Base-by-base conservation (phyloP, 1,284 basidiomycete species). In the Rhodotorula sp. region DNA sequence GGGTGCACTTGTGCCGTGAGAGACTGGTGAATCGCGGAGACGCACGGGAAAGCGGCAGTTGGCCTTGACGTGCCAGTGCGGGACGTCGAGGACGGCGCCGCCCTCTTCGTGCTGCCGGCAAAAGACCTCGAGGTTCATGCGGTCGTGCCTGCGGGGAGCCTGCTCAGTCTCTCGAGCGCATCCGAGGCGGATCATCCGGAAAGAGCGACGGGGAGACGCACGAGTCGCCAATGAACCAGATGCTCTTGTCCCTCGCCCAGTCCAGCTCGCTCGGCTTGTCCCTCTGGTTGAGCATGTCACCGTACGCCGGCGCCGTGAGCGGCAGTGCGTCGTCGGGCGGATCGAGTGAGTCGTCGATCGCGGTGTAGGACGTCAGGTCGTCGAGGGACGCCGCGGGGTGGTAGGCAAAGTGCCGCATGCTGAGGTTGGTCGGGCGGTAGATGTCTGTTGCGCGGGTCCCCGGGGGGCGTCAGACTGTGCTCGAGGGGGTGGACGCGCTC, bases 41-140 rank as follows among this genome's bases (percentile, higher is more conserved):
- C 60, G 49, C 19, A 52, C 60, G 16, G 61, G 53, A 4, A 63
- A 34, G 44, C 52, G 61, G 42, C 61, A 63, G 53, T 63, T 45
- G 44, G 61, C 61, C 27, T 63, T 63, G 61, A 63, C 46, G 27
- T 63, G 61, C 27, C 44, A 63, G 23, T 63, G 61, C 23, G 61
- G 61, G 9, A 63, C 53, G 42, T 44, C 27, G 25, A 63, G 52
- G 1, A 46, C n/a, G 0, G 61, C 53, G 17, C 44, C 61, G n/a
- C 25, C 53, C 19, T 42, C 16, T 10, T 44, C n/a, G 19, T 55
- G 53, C 21, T 46, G 53, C 17, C 25, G 42, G n/a, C 61, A 63
- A 45, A 55, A 55, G 16, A 25, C 25, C 45, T 63, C 61, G 53
- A 63, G n/a, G 53, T 63, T 63, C 41, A 27, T 34, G 16, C 61